phyloP scores from a whole-genome alignment of 2,329 filamentous ascomycete genomes.

The Ophiostoma perfectum region DNA sequence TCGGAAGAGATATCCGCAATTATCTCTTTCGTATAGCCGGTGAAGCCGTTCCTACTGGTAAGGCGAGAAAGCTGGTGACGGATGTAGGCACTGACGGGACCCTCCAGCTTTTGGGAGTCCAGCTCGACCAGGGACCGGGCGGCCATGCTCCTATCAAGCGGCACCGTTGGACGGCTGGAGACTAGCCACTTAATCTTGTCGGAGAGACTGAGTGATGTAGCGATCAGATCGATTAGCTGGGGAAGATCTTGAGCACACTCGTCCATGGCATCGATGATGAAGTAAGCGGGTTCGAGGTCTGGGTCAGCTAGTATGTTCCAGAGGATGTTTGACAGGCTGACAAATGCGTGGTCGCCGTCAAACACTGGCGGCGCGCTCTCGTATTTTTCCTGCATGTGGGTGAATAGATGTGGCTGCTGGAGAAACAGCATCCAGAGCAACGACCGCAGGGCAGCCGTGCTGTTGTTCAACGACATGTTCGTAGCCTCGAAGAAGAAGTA shows the following conservation, averaged over 20 bases:
- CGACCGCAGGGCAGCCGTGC: not conserved
- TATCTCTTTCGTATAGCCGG: not conserved
- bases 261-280: not conserved
- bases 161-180: not conserved
- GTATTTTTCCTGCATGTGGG: not conserved
- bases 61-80: not conserved
- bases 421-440: constrained; percentile 5
- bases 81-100: not conserved
- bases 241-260: not conserved
- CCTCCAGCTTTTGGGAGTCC: not conserved
- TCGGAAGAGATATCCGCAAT: not conserved
- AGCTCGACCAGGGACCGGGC: not conserved
- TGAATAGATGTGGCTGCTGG: not conserved
- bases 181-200: not conserved
- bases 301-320: not conserved
- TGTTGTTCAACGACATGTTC: not conserved
- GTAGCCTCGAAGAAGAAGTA: not conserved
- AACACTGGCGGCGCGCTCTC: not conserved
- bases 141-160: not conserved
- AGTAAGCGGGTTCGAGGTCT: not conserved
- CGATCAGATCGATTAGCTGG: not conserved
- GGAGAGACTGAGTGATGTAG: not conserved
- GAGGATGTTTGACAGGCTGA: not conserved
- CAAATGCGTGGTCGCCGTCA: not conserved
- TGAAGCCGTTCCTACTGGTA: not conserved